Conservation (phyloP, 352 stramenopile genomes). For the Phytophthora vignae region DNA sequence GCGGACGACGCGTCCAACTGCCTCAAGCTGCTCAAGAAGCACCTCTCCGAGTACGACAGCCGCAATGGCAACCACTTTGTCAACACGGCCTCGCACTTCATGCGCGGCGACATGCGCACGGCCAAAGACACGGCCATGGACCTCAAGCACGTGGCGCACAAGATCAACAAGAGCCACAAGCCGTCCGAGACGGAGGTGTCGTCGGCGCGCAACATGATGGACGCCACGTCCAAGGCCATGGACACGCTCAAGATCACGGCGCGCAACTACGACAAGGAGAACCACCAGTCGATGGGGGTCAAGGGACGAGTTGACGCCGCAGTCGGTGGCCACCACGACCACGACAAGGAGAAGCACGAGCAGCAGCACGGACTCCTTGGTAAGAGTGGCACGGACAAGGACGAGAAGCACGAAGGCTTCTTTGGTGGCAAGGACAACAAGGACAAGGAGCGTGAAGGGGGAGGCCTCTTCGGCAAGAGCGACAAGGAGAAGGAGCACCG, state of each 20-base stretch:
- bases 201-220: constrained; percentile 32
- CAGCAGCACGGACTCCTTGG: constrained; percentile 11
- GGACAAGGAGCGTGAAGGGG: constrained; percentile 1
- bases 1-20: constrained; percentile 25
- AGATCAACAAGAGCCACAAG: constrained; percentile 28
- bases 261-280: constrained; percentile 41
- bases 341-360: constrained; percentile 14
- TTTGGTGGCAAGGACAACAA: constrained; percentile 8
- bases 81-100: constrained; percentile 35
- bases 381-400: not conserved
- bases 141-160: constrained; percentile 32
- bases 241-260: constrained; percentile 21
- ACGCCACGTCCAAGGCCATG: constrained; percentile 30
- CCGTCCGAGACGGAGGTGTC: constrained; percentile 27
- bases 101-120: constrained; percentile 35
- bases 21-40: constrained; percentile 33
- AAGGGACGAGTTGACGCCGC: constrained; percentile 30
- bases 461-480: constrained; percentile 1
- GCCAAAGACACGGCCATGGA: constrained; percentile 35
- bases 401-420: constrained; percentile 8
- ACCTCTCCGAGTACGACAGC: constrained; percentile 37
- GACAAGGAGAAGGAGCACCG: constrained; percentile 15
- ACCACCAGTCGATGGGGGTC: constrained; percentile 30
- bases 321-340: constrained; percentile 22
- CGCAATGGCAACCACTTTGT: constrained; percentile 40